Evolutionary conservation across 2,329 filamentous ascomycete species (phyloP).

Genomic region (Diaporthe nobilis): DNA sequence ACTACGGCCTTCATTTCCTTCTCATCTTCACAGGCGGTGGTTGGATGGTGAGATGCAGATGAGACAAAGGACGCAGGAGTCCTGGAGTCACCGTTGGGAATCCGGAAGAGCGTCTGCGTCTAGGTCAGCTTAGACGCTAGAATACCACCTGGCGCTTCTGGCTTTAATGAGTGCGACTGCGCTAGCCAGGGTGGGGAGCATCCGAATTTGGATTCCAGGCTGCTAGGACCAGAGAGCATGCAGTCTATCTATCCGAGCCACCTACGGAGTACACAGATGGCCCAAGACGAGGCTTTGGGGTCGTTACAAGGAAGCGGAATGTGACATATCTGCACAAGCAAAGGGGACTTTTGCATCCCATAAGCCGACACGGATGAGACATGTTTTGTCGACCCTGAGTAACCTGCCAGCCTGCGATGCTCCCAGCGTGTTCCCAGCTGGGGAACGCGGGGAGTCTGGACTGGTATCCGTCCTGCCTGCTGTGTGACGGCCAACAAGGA

Average conservation of each 20-base stretch:
- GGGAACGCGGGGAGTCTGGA: not conserved
- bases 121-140: slow-evolving; percentile 17
- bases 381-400: not conserved
- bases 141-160: slow-evolving; percentile 8
- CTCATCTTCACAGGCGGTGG: slow-evolving; percentile 2
- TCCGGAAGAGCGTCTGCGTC: slow-evolving; percentile 1
- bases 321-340: not conserved
- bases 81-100: slow-evolving; percentile 7
- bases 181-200: slow-evolving; percentile 11
- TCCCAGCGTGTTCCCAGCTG: not conserved
- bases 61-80: not conserved
- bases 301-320: not conserved
- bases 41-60: not conserved
- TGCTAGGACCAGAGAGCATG: too few relatives aligned
- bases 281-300: not conserved
- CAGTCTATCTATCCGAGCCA: not conserved
- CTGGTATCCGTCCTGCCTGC: not conserved
- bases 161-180: not conserved
- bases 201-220: not conserved
- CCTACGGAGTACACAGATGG: not conserved
- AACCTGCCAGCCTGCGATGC: not conserved
- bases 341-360: not conserved
- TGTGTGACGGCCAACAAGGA: not conserved
- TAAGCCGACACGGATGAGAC: not conserved
- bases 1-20: not conserved